Evolutionary conservation across 2,329 filamentous ascomycete genomes (phyloP), one percentile per base, ranked within the genome.

Genomic region (Colletotrichum tropicicola): DNA sequence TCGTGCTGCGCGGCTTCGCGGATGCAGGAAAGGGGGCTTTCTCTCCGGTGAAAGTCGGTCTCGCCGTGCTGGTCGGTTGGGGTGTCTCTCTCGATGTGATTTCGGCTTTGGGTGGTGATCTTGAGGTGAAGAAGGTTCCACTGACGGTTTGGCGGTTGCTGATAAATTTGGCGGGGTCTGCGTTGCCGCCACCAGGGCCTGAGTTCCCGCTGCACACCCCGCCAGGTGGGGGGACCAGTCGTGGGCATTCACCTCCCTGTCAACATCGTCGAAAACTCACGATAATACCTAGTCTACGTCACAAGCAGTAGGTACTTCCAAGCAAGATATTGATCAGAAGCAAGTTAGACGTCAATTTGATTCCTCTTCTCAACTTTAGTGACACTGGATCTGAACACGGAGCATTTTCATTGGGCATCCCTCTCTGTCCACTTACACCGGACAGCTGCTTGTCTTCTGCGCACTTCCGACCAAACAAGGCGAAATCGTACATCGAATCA

Each of bases 91-190:
- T 17, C n/a, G 17, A 27, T 35, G 28, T 35, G 39, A 44, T 32
- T 13, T 15, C 52, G 37, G 49, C 43, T 58, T 63, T 47, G 59
- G 30, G 27, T 28, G 13, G 21, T 56, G 32, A 27, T 30, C 15
- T 47, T 23, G 28, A 47, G 27, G 47, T 52, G 28, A 55, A 19
- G 56, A 65, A 61, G 43, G 8, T 48, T 61, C 61, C 37, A 64
- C 52, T 21, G 47, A 48, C 47, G 19, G 58, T 63, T 53, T 62
- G 59, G 63, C n/a, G 43, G 30, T 27, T 66, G 63, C 59, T 66
- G 59, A 66, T 66, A 66, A 66, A 66, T 64, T 66, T 66, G 63
- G 63, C 63, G 63, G 63, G 63, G 63, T 66, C 35, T 23, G 30
- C 39, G 32, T 25, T 35, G 56, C n/a, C 43, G 37, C 45, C 23